A percentile compares a stretch with the other conserved stretches of the same genome.
Evolutionary conservation across 2,329 filamentous ascomycete genomes (phyloP).

Genomic region (Zasmidium citrigriseum): DNA sequence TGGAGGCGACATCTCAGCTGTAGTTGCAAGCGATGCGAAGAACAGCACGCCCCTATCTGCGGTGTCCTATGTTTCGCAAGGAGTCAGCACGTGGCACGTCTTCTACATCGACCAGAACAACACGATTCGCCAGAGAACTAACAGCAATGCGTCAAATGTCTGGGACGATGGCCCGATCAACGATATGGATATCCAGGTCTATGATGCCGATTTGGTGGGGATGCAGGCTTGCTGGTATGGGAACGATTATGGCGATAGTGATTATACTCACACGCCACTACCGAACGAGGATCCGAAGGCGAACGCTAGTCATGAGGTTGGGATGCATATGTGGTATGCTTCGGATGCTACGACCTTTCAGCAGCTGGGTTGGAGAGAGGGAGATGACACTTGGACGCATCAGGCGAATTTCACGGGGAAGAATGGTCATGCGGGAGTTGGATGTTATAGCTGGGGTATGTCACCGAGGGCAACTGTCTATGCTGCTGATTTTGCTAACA

Average conservation of each 20-base stretch:
- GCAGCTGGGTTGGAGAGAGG: conserved; percentile 44
- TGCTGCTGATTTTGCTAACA: background rate
- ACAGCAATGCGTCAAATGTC: conserved; percentile 40
- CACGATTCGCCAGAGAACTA: conserved; percentile 39
- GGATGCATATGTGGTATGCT: conserved; percentile 50
- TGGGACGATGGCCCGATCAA: conserved; percentile 43
- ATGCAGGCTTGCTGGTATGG: conserved; percentile 43
- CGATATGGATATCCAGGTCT: conserved; percentile 31
- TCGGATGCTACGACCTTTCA: conserved; percentile 42
- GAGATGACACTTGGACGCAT: conserved; percentile 38
- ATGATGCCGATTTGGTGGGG: conserved; percentile 36
- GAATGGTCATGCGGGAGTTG: conserved; percentile 48
- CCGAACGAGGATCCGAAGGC: conserved; percentile 28
- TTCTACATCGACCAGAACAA: conserved; percentile 44
- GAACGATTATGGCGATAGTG: conserved; percentile 38
- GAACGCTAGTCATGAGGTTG: conserved; percentile 31
- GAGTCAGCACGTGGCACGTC: conserved; percentile 34
- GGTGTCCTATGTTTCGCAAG: conserved; percentile 42
- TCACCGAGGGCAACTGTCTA: conserved; percentile 8
- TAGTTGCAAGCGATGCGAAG: conserved; percentile 46
- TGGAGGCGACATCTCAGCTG: conserved; percentile 40
- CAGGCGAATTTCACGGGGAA: conserved; percentile 40
- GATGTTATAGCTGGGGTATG: conserved; percentile 49
- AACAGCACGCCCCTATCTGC: conserved; percentile 46
- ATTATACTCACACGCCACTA: conserved; percentile 41